phyloP scores from a whole-genome alignment of 257 asterid genomes.

The Hygrophila difformis region DNA sequence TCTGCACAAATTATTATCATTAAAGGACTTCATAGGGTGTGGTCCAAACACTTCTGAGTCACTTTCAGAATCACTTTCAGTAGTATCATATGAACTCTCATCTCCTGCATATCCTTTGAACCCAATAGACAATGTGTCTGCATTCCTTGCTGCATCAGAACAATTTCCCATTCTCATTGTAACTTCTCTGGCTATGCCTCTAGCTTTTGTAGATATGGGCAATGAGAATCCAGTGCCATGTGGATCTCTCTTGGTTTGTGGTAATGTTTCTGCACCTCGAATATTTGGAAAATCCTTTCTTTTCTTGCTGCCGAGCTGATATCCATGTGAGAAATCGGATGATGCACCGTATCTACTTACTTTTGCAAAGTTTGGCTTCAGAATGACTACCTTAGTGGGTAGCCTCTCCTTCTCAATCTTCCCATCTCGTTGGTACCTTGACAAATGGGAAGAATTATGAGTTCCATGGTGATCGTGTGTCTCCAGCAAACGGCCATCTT shows the following conservation, averaged over 20 bases:
- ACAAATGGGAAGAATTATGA: constrained; percentile 26
- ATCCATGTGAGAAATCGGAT: constrained; percentile 26
- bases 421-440: constrained; percentile 30
- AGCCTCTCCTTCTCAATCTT: constrained; percentile 24
- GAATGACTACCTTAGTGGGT: constrained; percentile 72
- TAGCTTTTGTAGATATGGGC: constrained; percentile 47
- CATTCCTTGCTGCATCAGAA: constrained; percentile 29
- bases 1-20: constrained; percentile 25
- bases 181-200: constrained; percentile 54
- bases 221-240: constrained; percentile 23
- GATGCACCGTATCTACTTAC: constrained; percentile 31
- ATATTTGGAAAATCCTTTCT: constrained; percentile 23
- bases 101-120: constrained; percentile 80
- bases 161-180: constrained; percentile 50
- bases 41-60: constrained; percentile 32
- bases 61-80: constrained; percentile 67
- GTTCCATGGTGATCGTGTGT: constrained; percentile 30
- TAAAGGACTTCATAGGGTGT: constrained; percentile 37
- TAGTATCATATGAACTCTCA: constrained; percentile 69
- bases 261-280: constrained; percentile 24
- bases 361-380: constrained; percentile 68
- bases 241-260: constrained; percentile 26
- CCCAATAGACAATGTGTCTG: constrained; percentile 20
- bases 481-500: constrained; percentile 70
- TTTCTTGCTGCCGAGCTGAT: constrained; percentile 27